Evolutionary conservation across 768 basidiomycete genomes (phyloP), one percentile per base, ranked within the genome.

Genomic region (Amanita phalloides): DNA sequence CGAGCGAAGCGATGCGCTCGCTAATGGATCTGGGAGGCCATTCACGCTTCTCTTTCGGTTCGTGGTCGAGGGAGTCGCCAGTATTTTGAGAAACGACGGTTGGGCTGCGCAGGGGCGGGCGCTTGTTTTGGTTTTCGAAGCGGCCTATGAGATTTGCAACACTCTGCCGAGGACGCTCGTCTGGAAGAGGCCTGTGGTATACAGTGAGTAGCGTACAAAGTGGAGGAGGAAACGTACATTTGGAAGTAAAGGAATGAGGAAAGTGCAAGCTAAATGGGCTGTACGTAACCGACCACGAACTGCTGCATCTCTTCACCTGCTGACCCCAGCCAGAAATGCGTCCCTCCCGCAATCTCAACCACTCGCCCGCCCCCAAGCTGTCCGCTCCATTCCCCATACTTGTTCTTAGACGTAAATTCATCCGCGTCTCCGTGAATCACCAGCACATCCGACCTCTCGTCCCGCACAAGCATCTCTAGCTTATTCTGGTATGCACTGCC

Each of bases 111-210:
- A 78, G 72, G 28, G 75, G 66, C 54, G 78, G 76, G 46, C 80
- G 78, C 63, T 87, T 90, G 51, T 75, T 81, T 68, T 87, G 83
- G 59, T 79, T 86, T 66, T 92, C 90, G 58, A 92, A 92, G 53
- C 85, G 78, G 48, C 90, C 90, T 61, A 92, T 92, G 68, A 92
- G 83, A 63, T 90, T 92, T 56, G 90, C 90, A 45, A 92, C 90
- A 60, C 84, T 88, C 64, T 79, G 79, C 54, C 90, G 84, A 45
- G 89, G 88, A 62, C 85, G 79, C 70, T 92, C 90, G 74, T 91
- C 89, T 66, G 90, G 88, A 56, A 90, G 69, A 51, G 86, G 84
- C 89, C 88, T 90, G 61, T 26, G 37, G 49, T n/a, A 8, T 38
- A 51, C 45, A 49, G 37, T 47, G 17, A 53, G 50, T 10, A 13